Evolutionary conservation across 441 rosid genomes (phyloP).

Genomic region (Erodium texanum): DNA sequence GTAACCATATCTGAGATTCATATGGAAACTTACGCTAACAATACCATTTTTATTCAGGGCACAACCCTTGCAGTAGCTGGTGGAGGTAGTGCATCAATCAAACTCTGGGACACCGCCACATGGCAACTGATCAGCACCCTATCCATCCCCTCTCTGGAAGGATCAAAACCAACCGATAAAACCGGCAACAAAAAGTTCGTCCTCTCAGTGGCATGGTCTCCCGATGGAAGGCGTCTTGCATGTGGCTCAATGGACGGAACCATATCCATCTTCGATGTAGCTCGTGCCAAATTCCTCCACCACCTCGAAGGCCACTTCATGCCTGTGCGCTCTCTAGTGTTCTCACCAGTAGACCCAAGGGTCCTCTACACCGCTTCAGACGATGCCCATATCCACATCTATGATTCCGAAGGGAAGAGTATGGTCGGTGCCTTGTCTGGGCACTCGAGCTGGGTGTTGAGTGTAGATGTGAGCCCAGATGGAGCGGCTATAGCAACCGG

Average conservation of each 20-base stretch:
- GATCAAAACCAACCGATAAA: conserved; percentile 73
- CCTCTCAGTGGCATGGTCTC: conserved; percentile 85
- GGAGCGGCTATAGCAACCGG: conserved; percentile 81
- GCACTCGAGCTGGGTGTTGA: conserved; percentile 82
- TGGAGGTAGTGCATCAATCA: conserved; percentile 88
- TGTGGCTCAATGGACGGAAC: conserved; percentile 99
- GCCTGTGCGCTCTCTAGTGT: conserved; percentile 88
- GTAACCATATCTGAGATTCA: too few relatives aligned
- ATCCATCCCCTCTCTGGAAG: conserved; percentile 79
- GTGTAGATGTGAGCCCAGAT: conserved; percentile 85
- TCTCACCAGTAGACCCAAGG: conserved; percentile 63
- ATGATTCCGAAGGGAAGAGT: conserved; percentile 79
- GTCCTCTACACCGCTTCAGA: conserved; percentile 80
- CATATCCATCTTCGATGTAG: conserved; percentile 69
- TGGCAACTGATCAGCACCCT: conserved; percentile 69
- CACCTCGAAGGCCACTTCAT: conserved; percentile 84
- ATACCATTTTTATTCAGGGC: conserved; percentile 43
- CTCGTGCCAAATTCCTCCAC: conserved; percentile 71
- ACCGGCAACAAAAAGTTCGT: conserved; percentile 83
- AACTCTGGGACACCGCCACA: conserved; percentile 93
- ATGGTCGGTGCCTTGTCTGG: conserved; percentile 75
- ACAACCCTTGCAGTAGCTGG: conserved; percentile 93
- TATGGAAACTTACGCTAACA: conserved; percentile 8
- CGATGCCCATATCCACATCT: conserved; percentile 80
- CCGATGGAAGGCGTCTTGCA: conserved; percentile 72